Percentiles rank a stretch among this genome's conserved stretches.
Conservation (phyloP, 2,329 filamentous ascomycete species). For the Camillea tinctor region DNA sequence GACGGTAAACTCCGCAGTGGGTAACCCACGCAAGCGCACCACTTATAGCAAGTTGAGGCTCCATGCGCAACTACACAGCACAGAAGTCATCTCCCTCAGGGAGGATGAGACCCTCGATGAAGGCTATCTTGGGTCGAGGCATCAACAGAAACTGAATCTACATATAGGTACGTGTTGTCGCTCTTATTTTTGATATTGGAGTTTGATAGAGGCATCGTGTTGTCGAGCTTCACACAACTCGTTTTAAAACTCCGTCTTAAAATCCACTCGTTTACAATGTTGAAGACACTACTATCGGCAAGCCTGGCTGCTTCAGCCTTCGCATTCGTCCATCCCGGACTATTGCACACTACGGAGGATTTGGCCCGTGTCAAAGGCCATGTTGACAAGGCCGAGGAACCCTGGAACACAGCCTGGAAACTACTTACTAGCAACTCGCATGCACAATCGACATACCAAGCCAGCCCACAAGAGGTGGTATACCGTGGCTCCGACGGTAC, state of each 20-base stretch:
- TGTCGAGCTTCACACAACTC: neutral
- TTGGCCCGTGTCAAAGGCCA: slow-evolving; percentile 6
- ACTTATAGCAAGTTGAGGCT: neutral
- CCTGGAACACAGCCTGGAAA: slow-evolving; percentile 12
- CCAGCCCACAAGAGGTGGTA: slow-evolving; percentile 30
- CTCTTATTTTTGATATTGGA: neutral
- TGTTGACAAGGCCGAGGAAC: slow-evolving; percentile 4
- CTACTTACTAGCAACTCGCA: slow-evolving; percentile 19
- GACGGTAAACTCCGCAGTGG: neutral
- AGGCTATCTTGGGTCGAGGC: neutral
- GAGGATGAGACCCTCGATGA: neutral
- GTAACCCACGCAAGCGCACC: neutral
- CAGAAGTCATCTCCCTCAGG: neutral
- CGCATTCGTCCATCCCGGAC: slow-evolving; percentile 9
- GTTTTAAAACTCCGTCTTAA: neutral
- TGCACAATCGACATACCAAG: slow-evolving; percentile 29
- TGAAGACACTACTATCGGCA: neutral
- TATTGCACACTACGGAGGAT: slow-evolving; percentile 11
- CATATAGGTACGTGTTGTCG: neutral
- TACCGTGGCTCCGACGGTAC: slow-evolving; percentile 34
- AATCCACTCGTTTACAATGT: neutral
- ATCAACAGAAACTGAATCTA: neutral
- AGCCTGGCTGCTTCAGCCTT: neutral
- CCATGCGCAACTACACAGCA: neutral
- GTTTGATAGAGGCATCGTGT: neutral